phyloP scores from a whole-genome alignment of 73 alveolate genomes.

The Paramecium tetraurelia region DNA sequence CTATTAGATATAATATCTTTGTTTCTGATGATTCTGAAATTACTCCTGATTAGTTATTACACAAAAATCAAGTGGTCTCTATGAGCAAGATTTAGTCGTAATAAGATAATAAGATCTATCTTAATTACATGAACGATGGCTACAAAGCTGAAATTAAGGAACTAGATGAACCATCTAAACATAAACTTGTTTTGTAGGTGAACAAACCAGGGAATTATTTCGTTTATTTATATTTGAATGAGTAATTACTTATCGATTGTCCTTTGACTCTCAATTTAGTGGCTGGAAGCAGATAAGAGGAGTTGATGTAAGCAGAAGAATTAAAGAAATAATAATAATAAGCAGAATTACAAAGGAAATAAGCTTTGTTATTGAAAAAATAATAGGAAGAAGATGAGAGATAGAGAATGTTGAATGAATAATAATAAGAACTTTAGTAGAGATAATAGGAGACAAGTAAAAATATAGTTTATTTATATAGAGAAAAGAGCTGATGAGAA shows the following conservation, averaged over 20 bases:
- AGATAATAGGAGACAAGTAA: conserved; percentile 12
- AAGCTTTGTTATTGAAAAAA: background rate
- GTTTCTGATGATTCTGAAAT: background rate
- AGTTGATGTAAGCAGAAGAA: background rate
- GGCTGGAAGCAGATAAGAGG: background rate
- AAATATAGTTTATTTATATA: background rate
- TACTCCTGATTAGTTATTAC: background rate
- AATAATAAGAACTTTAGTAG: background rate
- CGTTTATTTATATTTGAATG: background rate
- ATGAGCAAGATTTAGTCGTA: background rate
- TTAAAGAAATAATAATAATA: too few species aligned
- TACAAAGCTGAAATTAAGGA: background rate
- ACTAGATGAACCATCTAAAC: conserved; percentile 5
- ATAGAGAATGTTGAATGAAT: background rate
- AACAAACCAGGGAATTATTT: background rate
- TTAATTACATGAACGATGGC: background rate
- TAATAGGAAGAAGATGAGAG: background rate
- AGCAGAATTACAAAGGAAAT: background rate
- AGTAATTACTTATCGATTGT: background rate
- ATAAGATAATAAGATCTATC: background rate
- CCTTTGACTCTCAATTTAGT: background rate
- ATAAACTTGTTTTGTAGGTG: background rate
- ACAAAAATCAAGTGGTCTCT: background rate
- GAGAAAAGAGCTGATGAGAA: conserved; percentile 45
- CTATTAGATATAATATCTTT: background rate